Evolutionary conservation across 2,329 filamentous ascomycete genomes (phyloP), one percentile per base, ranked within the genome.

Genomic region (Stachybotrys chartarum): DNA sequence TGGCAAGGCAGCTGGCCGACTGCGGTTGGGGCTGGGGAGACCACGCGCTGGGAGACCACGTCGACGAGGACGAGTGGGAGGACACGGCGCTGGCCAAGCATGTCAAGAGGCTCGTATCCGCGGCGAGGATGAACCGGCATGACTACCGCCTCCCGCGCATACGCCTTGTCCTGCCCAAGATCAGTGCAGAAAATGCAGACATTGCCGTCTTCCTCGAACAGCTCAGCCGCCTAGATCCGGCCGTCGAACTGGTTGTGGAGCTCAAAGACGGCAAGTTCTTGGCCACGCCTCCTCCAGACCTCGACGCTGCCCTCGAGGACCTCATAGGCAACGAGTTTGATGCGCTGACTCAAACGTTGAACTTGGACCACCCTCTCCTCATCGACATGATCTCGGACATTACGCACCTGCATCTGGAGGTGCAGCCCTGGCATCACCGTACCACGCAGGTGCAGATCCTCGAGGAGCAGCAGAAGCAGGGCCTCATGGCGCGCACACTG

Each of bases 11-110:
- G 50, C 70, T 75, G 72, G 66, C 66, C 3, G 72, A 74, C 50
- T 65, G 64, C n/a, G 73, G 73, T 5, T 75, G 73, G 73, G 64
- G 64, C 7, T 75, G 73, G 73, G 73, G 70, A 6, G 69, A 71
- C 7, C 61, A 72, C 56, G 59, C 63, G 5, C 55, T 61, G 6
- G 66, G 66, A 1, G 66, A 71, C 3, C 51, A 56, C 1, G 68
- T 72, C 6, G 65, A 68, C 7, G 57, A 60, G 32, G 65, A 66
- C 7, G 72, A 73, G 51, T 72, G 67, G 64, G 68, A 68, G 8
- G 69, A 72, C 52, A 59, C 65, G 0, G 64, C 66, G 3, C 58
- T 74, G 53, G 68, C 66, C 2, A 70, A 63, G 54, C 66, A 70
- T 18, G 60, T 69, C 7, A 63, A 57, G 47, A 64, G 69, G n/a